Conservation (phyloP, 1,139 yeast species). For the Lodderomyces oxycetoniae region DNA sequence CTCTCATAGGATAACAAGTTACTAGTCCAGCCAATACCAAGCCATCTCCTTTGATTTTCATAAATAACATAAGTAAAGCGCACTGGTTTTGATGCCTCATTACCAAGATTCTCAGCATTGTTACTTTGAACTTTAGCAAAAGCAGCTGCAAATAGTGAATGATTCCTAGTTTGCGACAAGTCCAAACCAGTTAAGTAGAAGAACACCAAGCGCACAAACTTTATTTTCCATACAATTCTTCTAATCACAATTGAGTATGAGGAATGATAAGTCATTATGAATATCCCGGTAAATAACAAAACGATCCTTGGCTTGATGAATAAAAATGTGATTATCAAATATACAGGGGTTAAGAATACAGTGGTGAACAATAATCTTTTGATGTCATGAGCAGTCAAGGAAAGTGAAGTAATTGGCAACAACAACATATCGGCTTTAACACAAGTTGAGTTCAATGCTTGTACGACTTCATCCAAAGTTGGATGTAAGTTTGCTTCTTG, state of each 20-base stretch:
- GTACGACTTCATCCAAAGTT: constrained; percentile 85
- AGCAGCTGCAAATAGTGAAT: constrained; percentile 50
- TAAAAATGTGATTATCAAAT: constrained; percentile 63
- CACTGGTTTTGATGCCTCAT: constrained; percentile 50
- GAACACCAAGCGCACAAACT: constrained; percentile 60
- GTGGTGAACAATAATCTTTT: constrained; percentile 78
- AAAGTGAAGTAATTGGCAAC: constrained; percentile 68
- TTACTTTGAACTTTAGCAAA: constrained; percentile 57
- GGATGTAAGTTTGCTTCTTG: constrained; percentile 63
- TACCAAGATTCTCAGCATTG: constrained; percentile 20
- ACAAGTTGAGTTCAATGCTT: constrained; percentile 69
- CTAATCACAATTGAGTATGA: constrained; percentile 78
- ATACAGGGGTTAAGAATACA: constrained; percentile 77
- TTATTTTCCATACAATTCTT: constrained; percentile 77
- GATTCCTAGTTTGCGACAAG: constrained; percentile 54
- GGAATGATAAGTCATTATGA: constrained; percentile 78
- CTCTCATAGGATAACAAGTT: constrained; percentile 88
- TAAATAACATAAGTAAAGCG: constrained; percentile 88
- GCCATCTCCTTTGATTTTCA: constrained; percentile 96
- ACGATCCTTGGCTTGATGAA: constrained; percentile 69
- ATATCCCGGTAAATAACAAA: constrained; percentile 55
- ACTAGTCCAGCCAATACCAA: constrained; percentile 97
- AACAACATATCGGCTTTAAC: constrained; percentile 72
- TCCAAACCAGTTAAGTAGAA: constrained; percentile 87
- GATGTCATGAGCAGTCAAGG: constrained; percentile 71